phyloP scores from a whole-genome alignment of 2,329 filamentous ascomycete species.

The Scytalidium lignicola region DNA sequence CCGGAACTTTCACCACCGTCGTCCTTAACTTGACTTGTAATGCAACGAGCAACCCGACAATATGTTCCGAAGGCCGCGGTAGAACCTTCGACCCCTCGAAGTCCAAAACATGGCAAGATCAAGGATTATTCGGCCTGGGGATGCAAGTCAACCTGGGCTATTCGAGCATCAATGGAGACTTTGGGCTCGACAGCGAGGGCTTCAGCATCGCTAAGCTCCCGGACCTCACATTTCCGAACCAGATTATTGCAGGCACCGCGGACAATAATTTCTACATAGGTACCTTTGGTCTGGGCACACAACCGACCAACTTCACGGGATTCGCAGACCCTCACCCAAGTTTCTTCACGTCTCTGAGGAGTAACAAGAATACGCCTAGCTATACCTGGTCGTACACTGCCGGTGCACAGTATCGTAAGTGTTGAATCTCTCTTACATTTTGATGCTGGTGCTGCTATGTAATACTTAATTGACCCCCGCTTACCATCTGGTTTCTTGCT shows the following conservation, averaged over 20 bases:
- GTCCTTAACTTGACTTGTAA: slow-evolving; percentile 51
- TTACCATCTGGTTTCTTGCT: neutral
- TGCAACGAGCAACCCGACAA: slow-evolving; percentile 30
- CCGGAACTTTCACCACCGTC: slow-evolving; percentile 64
- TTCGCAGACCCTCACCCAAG: slow-evolving; percentile 30
- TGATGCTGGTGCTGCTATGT: no score
- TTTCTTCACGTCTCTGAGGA: slow-evolving; percentile 30
- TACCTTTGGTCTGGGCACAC: slow-evolving; percentile 31
- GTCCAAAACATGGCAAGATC: slow-evolving; percentile 49
- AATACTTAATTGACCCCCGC: no score
- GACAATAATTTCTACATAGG: slow-evolving; percentile 23
- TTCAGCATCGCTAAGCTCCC: slow-evolving; percentile 1
- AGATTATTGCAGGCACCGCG: slow-evolving; percentile 11
- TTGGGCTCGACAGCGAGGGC: slow-evolving; percentile 22
- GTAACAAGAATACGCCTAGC: slow-evolving; percentile 31
- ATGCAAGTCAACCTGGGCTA: slow-evolving; percentile 13
- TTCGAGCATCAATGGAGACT: slow-evolving; percentile 8
- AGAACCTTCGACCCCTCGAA: slow-evolving; percentile 48
- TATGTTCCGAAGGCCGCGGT: slow-evolving; percentile 52
- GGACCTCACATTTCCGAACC: slow-evolving; percentile 30
- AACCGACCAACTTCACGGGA: slow-evolving; percentile 32
- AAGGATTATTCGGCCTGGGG: slow-evolving; percentile 7
- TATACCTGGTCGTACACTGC: slow-evolving; percentile 36
- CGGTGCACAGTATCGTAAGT: slow-evolving; percentile 33
- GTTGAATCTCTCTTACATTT: neutral